Conservation (phyloP, 768 basidiomycete genomes). For the Calocybe gangraenosa region DNA sequence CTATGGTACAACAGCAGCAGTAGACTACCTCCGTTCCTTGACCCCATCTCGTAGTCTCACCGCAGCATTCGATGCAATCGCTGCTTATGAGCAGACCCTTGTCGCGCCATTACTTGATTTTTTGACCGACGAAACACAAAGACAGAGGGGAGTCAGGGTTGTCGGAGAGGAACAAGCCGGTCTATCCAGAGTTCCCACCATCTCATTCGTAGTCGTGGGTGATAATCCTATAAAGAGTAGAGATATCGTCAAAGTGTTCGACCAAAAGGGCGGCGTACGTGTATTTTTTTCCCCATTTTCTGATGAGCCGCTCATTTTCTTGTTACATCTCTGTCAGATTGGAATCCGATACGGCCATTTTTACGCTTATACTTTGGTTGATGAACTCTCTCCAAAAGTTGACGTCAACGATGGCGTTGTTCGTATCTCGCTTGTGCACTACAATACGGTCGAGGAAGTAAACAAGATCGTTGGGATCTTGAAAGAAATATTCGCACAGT, state of each 20-base stretch:
- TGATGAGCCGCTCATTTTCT: neutral
- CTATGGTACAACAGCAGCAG: slow-evolving; percentile 54
- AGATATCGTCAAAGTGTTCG: slow-evolving; percentile 62
- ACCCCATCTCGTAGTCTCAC: slow-evolving; percentile 43
- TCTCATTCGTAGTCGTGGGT: slow-evolving; percentile 68
- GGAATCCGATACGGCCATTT: slow-evolving; percentile 79
- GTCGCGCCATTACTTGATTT: slow-evolving; percentile 51
- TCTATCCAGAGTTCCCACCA: slow-evolving; percentile 54
- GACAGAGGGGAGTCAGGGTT: slow-evolving; percentile 57
- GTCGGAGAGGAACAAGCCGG: slow-evolving; percentile 54
- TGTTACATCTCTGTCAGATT: slow-evolving; percentile 49
- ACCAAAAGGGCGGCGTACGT: slow-evolving; percentile 59
- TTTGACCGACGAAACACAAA: slow-evolving; percentile 45
- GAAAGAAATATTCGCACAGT: slow-evolving; percentile 39
- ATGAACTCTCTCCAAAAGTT: slow-evolving; percentile 48
- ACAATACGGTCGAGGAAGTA: slow-evolving; percentile 74
- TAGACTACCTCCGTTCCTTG: slow-evolving; percentile 61
- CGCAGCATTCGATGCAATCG: slow-evolving; percentile 54
- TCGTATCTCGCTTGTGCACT: slow-evolving; percentile 74
- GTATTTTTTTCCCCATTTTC: neutral
- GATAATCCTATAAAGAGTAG: slow-evolving; percentile 51
- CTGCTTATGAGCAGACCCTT: slow-evolving; percentile 56
- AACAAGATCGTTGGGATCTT: slow-evolving; percentile 52
- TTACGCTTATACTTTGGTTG: slow-evolving; percentile 66
- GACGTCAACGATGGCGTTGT: slow-evolving; percentile 65